Base-by-base conservation (phyloP, 2,329 filamentous ascomycete species). In the Ciborinia camelliae region DNA sequence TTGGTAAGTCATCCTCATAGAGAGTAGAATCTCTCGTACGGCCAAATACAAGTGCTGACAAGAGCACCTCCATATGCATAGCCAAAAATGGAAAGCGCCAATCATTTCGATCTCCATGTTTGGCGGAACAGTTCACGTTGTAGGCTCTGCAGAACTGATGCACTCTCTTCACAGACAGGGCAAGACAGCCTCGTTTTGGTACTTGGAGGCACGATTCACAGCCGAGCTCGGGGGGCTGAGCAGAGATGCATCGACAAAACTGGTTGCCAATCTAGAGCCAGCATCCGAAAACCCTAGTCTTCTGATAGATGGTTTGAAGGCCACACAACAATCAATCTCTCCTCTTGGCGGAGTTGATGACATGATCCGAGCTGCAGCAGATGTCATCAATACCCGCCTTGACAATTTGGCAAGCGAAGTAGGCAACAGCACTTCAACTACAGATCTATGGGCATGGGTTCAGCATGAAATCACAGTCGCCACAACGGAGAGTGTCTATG, bases 81-180 rank as follows among this genome's bases (percentile, higher is more conserved):
- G 45, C 35, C 35, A 62, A 32, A 62, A 45, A 43, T 43, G 39
- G 35, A 53, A 53, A 53, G 35, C 48, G 14, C 48, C 37, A 14
- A 62, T 62, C 35, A 37, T 62, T 14, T 62, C 60, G 26, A 62
- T 62, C 28, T 43, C 48, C 3, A 62, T 62, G 18, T 62, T 54
- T 26, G 48, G 60, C 20, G 50, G 48, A 8, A 45, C 50, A 43
- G 14, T 43, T 4, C 48, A 43, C 12, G 45, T 54, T 12, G 23
- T 62, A 4, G 20, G 39, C 28, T 54, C 37, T 10, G 37, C 48
- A 12, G 60, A 45, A 10, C 7, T 62, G 5, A 53, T 54, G 15
- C 35, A 37, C 9, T 62, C 37, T 53, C 60, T 62, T 26, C 48
- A 62, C 6, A 37, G 45, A 28, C 48, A 47, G 30, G 48, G 12